These are phyloP conservation scores for Achlya hypogyna DNA, from an alignment of 352 stramenopile species.

Conservation along the genomic window DNA sequence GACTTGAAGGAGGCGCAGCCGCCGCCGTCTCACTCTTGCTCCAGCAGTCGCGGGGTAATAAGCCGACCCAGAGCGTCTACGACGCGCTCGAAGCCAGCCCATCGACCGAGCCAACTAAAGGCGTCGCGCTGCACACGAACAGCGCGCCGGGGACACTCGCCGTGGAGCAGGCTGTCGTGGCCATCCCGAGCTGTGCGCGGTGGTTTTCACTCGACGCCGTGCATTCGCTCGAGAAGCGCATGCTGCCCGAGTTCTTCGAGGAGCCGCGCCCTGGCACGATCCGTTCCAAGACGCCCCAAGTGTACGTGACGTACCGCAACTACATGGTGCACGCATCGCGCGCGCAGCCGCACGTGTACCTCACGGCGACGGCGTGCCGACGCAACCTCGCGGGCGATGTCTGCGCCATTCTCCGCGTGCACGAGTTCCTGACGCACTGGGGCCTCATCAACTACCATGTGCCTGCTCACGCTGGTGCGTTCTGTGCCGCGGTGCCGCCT, in stretches of 20 bases:
- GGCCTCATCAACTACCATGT: slow-evolving; percentile 82
- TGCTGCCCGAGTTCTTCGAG: slow-evolving; percentile 77
- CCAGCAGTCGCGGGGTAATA: background rate
- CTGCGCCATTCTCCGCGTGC: slow-evolving; percentile 73
- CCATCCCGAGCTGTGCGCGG: slow-evolving; percentile 56
- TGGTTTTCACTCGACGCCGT: slow-evolving; percentile 75
- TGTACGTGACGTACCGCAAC: slow-evolving; percentile 83
- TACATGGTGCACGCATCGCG: slow-evolving; percentile 79
- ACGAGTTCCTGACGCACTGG: slow-evolving; percentile 82
- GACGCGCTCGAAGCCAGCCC: background rate
- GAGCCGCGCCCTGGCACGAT: slow-evolving; percentile 23
- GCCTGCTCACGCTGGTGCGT: slow-evolving; percentile 39
- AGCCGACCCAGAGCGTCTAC: background rate
- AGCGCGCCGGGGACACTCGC: background rate
- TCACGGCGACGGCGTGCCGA: slow-evolving; percentile 74
- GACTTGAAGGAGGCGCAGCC: slow-evolving; percentile 7
- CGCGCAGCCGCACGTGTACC: slow-evolving; percentile 67
- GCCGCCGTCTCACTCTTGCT: slow-evolving; percentile 6
- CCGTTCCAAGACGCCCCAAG: slow-evolving; percentile 22
- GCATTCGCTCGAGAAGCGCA: slow-evolving; percentile 70
- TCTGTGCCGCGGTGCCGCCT: slow-evolving; percentile 40
- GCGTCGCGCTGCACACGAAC: background rate
- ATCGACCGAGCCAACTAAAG: background rate
- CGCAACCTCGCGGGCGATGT: slow-evolving; percentile 71
- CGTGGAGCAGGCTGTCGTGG: slow-evolving; percentile 24